Evolutionary conservation across 2,329 filamentous ascomycete species (phyloP).

Genomic region (Stemphylium vesicarium): DNA sequence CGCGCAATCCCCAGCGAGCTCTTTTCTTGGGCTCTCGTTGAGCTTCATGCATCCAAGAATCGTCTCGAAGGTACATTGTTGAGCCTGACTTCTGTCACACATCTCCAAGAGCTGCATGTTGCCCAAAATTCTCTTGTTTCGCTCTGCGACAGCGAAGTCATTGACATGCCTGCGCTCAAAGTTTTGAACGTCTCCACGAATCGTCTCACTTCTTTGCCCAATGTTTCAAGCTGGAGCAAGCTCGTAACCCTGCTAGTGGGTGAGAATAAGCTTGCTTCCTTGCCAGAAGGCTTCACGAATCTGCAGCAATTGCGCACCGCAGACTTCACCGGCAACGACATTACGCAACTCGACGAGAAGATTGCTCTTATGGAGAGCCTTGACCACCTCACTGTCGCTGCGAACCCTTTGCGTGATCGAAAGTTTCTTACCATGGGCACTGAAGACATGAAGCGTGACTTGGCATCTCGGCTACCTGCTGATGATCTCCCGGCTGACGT

Average conservation of each 20-base stretch:
- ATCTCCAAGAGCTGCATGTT: slow-evolving; percentile 77
- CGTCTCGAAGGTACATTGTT: slow-evolving; percentile 75
- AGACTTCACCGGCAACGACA: slow-evolving; percentile 85
- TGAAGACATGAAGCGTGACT: slow-evolving; percentile 77
- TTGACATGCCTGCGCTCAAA: slow-evolving; percentile 75
- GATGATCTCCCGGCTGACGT: slow-evolving; percentile 9
- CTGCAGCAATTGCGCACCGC: slow-evolving; percentile 74
- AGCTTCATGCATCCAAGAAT: slow-evolving; percentile 79
- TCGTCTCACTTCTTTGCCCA: slow-evolving; percentile 73
- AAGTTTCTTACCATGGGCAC: slow-evolving; percentile 82
- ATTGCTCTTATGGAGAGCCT: slow-evolving; percentile 82
- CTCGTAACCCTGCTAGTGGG: slow-evolving; percentile 77
- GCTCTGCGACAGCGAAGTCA: slow-evolving; percentile 55
- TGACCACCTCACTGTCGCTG: slow-evolving; percentile 75
- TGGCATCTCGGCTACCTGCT: slow-evolving; percentile 68
- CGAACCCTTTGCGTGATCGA: slow-evolving; percentile 90
- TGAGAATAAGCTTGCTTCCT: slow-evolving; percentile 76
- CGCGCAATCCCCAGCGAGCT: slow-evolving; percentile 72
- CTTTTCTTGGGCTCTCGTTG: slow-evolving; percentile 71
- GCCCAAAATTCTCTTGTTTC: slow-evolving; percentile 74
- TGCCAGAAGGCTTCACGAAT: slow-evolving; percentile 77
- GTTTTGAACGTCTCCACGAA: slow-evolving; percentile 82
- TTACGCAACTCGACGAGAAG: slow-evolving; percentile 75
- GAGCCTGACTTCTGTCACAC: slow-evolving; percentile 63
- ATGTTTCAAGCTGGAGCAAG: slow-evolving; percentile 74